A percentile compares a stretch with the other conserved stretches of the same genome.
Evolutionary conservation across 106 monocot genomes (phyloP).

Genomic region (Dendrobium nobile): DNA sequence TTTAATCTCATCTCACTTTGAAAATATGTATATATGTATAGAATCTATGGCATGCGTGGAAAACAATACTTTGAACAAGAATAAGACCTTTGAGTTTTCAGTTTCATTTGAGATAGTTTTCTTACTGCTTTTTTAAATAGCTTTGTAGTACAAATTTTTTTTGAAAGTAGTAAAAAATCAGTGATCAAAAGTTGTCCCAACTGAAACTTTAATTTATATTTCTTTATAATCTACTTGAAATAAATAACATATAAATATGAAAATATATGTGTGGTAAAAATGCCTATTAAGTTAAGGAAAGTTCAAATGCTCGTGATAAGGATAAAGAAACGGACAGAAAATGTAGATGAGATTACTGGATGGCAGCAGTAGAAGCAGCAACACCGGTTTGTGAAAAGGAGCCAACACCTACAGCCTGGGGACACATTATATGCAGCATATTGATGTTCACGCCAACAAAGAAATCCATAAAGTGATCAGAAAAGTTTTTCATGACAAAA

Average conservation of each 20-base stretch:
- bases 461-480: background rate
- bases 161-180: too few relatives aligned
- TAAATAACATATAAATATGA: background rate
- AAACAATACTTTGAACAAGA: too few relatives aligned
- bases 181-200: too few relatives aligned
- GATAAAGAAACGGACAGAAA: background rate
- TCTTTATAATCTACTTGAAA: too few relatives aligned
- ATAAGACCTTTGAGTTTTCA: too few relatives aligned
- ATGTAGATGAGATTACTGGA: conserved; percentile 34
- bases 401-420: conserved; percentile 87
- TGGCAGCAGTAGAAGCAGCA: conserved; percentile 90
- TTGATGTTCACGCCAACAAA: conserved; percentile 1
- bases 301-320: background rate
- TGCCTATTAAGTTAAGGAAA: background rate
- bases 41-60: too few relatives aligned
- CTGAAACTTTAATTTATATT: too few relatives aligned
- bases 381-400: conserved; percentile 58
- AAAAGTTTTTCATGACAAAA: background rate
- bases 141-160: too few relatives aligned
- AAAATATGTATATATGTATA: too few relatives aligned
- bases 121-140: too few relatives aligned
- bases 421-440: conserved; percentile 2
- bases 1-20: too few relatives aligned
- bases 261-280: background rate
- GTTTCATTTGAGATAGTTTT: too few relatives aligned